phyloP scores from a whole-genome alignment of 306 rosid species.

The Cicer chorassanicum region DNA sequence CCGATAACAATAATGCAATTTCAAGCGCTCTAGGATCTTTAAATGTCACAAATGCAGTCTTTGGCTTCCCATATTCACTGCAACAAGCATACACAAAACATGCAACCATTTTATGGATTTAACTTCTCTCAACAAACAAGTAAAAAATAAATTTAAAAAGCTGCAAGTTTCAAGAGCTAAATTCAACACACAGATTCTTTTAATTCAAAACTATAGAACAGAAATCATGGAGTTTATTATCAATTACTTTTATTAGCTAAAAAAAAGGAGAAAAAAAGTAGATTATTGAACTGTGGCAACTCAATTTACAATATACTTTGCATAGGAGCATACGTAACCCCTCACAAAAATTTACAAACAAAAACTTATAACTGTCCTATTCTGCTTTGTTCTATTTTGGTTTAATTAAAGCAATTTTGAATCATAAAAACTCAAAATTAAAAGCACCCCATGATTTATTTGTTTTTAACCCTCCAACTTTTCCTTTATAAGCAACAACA shows the following conservation, averaged over 20 bases:
- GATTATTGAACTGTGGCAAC: neutral
- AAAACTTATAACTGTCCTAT: neutral
- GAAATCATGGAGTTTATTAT: neutral
- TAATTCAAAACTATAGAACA: constrained; percentile 2
- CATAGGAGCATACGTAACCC: neutral
- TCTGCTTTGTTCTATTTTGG: neutral
- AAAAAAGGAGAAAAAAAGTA: constrained; percentile 1
- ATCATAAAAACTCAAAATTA: constrained; percentile 23
- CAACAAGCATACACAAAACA: constrained; percentile 47
- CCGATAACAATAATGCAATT: constrained; percentile 87
- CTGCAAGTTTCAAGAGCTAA: constrained; percentile 15
- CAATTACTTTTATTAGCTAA: constrained; percentile 7
- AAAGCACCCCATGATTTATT: constrained; percentile 37
- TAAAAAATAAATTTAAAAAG: neutral
- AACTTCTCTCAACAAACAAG: constrained; percentile 26
- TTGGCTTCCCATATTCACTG: constrained; percentile 77
- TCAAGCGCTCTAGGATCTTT: constrained; percentile 93
- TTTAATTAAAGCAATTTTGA: constrained; percentile 13
- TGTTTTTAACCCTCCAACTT: neutral
- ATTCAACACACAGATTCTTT: constrained; percentile 30
- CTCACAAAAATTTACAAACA: neutral
- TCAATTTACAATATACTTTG: neutral
- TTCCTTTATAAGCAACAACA: constrained; percentile 36
- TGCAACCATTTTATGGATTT: constrained; percentile 5
- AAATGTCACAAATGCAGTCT: constrained; percentile 91